These are phyloP conservation scores for Fusarium chaquense DNA, from an alignment of 2,329 filamentous ascomycete genomes.

Conservation along the genomic window DNA sequence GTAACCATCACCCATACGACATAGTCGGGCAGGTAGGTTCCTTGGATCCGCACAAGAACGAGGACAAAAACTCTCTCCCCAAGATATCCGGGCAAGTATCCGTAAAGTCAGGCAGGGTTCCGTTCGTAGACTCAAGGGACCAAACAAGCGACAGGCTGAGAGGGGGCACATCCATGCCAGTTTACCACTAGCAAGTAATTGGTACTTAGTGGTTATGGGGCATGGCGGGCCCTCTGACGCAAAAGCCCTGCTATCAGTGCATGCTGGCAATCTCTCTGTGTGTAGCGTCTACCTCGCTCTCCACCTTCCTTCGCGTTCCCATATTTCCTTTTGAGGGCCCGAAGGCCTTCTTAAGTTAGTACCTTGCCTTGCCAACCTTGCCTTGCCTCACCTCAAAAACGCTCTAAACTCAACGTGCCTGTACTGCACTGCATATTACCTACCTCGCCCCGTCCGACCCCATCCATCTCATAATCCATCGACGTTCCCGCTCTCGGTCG, in stretches of 20 bases:
- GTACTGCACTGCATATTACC: constrained; percentile 23
- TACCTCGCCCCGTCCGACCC: constrained; percentile 45
- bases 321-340: constrained; percentile 26
- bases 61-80: constrained; percentile 19
- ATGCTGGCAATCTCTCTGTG: constrained; percentile 18
- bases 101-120: constrained; percentile 16
- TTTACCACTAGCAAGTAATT: constrained; percentile 8
- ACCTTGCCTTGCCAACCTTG: constrained; percentile 34
- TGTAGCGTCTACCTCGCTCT: constrained; percentile 31
- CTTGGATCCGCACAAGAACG: constrained; percentile 10
- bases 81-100: constrained; percentile 1
- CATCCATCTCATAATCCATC: constrained; percentile 42
- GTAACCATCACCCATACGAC: constrained; percentile 2
- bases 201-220: constrained; percentile 24
- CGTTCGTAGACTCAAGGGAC: constrained; percentile 30
- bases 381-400: constrained; percentile 39
- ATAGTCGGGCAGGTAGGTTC: background rate
- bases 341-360: constrained; percentile 39
- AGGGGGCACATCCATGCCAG: constrained; percentile 6
- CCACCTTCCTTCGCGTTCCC: constrained; percentile 24
- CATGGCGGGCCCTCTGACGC: constrained; percentile 10
- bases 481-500: constrained; percentile 40
- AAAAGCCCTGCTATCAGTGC: constrained; percentile 20
- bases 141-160: constrained; percentile 31
- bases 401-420: constrained; percentile 44